Evolutionary conservation across 2,329 filamentous ascomycete species (phyloP), one percentile per base, ranked within the genome.

Genomic region (Hypomyces rosellus): DNA sequence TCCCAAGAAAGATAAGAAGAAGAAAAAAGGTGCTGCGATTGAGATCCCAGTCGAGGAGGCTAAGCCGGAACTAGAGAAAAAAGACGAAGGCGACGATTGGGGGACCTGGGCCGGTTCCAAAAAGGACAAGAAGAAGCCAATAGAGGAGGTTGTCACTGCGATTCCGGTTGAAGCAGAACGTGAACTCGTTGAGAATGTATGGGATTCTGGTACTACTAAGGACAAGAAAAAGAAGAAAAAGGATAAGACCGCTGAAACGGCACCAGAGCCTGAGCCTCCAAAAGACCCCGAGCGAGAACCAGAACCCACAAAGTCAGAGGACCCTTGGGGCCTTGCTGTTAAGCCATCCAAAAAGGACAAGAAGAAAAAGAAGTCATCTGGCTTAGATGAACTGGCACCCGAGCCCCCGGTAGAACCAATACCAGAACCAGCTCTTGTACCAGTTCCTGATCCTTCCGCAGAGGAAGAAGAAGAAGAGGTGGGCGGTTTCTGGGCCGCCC

Each of bases 1-100:
- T 2, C 59, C 59, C 8, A 68, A 66, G 57, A 71, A 66, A 56
- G 59, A 62, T 22, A 75, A 68, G 56, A 73, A 71, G 55, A 72
- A 69, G 53, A 72, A 68, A 54, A 65, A 60, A 42, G 60, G 53
- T 12, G 44, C 56, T 14, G 34, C 45, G 11, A 22, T 43, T 40
- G 58, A 62, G 18, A 57, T 60, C 9, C 46, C 57, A 30, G 55
- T 49, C 14, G 59, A 57, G 16, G 50, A 53, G 18, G 25, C 49
- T 13, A 50, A 48, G 20, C 45, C 37, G 30, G 52, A 44, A 40
- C 46, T 34, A 41, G 40, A 54, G 15, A 65, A 64, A 52, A 62
- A 64, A 46, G 59, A 62, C 16, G 65, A 65, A 5, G 20, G 20
- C 5, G 63, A 68, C 36, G 58, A 59, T 15, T 69, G 65, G 63